Evolutionary conservation across 2,329 filamentous ascomycete species (phyloP).

Genomic region (Calycina marina): DNA sequence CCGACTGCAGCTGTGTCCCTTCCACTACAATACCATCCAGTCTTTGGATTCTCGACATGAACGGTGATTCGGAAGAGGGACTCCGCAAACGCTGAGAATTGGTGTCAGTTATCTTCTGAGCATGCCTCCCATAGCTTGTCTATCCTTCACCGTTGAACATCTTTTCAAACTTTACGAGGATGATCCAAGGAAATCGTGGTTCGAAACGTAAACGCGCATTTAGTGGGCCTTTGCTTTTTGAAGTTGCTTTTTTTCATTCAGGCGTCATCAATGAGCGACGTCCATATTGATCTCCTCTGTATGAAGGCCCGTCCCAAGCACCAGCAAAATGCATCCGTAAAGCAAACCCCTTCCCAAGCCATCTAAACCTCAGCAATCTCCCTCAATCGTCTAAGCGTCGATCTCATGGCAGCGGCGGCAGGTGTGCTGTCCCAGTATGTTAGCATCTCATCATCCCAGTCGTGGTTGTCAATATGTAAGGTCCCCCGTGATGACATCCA

Average conservation of each 20-base stretch:
- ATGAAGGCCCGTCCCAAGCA: conserved; percentile 20
- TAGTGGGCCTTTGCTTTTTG: conserved; percentile 11
- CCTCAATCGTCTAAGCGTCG: conserved; percentile 90
- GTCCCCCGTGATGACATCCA: background rate
- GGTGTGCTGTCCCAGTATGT: conserved; percentile 50
- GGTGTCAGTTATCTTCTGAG: no score
- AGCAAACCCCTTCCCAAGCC: conserved; percentile 18
- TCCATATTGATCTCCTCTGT: conserved; percentile 19
- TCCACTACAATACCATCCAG: no score
- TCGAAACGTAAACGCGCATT: conserved; percentile 4
- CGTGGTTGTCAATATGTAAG: no score
- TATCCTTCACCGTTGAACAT: no score
- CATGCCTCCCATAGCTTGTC: no score
- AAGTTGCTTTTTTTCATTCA: conserved; percentile 20
- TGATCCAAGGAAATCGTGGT: conserved; percentile 6
- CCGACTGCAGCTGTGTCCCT: no score
- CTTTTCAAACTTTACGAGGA: no score
- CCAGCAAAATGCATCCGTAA: conserved; percentile 22
- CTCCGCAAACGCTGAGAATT: no score
- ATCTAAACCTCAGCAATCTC: conserved; percentile 91
- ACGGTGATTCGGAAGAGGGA: no score
- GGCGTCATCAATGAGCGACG: conserved; percentile 20
- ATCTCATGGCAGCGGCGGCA: conserved; percentile 85
- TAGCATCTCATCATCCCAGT: background rate
- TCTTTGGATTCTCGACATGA: background rate